Conservation (phyloP, 192 early-diverging fungal genomes). For the Lunasporangiospora selenospora region DNA sequence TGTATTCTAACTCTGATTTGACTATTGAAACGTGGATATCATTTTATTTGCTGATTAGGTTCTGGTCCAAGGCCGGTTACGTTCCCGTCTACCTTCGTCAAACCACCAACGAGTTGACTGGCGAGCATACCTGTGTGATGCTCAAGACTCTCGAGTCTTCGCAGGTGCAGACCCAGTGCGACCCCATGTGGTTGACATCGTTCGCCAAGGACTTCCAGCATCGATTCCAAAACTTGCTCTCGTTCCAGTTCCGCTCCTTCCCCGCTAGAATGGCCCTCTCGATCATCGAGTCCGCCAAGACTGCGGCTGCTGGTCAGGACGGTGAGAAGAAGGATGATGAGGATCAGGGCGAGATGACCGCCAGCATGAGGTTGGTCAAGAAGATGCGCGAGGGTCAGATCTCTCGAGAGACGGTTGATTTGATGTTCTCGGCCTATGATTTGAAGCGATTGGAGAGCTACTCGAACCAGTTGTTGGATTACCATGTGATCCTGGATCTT, state of each 20-base stretch:
- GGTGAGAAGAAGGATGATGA: slow-evolving; percentile 19
- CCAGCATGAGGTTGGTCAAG: slow-evolving; percentile 21
- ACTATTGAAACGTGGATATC: not conserved
- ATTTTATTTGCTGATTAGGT: slow-evolving; percentile 36
- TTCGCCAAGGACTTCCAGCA: slow-evolving; percentile 94
- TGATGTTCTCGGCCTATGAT: slow-evolving; percentile 80
- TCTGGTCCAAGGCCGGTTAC: slow-evolving; percentile 94
- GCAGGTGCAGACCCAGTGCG: slow-evolving; percentile 54
- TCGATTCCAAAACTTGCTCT: slow-evolving; percentile 87
- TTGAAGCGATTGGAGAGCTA: slow-evolving; percentile 97
- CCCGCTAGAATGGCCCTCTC: slow-evolving; percentile 79
- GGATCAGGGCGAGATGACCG: not conserved
- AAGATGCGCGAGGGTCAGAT: slow-evolving; percentile 31
- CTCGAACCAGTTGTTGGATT: slow-evolving; percentile 94
- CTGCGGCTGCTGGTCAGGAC: slow-evolving; percentile 57
- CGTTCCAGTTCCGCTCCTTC: slow-evolving; percentile 89
- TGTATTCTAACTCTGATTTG: not conserved
- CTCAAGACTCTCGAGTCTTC: slow-evolving; percentile 74
- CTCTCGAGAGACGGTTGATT: slow-evolving; percentile 39
- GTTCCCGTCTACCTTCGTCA: slow-evolving; percentile 96
- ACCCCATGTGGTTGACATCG: slow-evolving; percentile 80
- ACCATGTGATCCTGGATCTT: slow-evolving; percentile 96
- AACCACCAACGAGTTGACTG: slow-evolving; percentile 96
- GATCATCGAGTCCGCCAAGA: slow-evolving; percentile 82
- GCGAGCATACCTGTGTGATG: slow-evolving; percentile 99